Evolutionary conservation across 192 early-diverging fungal species (phyloP), one percentile per base, ranked within the genome.

Genomic region (Phlyctochytrium arcticum): DNA sequence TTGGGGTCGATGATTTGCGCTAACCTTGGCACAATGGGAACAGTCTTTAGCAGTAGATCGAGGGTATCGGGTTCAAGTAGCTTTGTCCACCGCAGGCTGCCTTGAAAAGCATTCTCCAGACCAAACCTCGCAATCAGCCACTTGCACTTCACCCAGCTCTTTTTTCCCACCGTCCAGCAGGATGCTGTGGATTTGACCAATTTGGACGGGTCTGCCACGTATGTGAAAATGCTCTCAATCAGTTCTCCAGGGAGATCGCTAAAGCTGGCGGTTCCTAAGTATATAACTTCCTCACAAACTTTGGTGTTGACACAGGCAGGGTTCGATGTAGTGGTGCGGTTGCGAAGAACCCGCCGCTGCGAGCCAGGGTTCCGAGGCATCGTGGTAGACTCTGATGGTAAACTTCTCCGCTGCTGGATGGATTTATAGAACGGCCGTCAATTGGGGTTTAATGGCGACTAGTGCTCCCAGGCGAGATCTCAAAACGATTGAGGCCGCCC

Each of bases 91-190:
- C 59, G 9, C 17, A 61, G 29, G 21, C 51, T 15, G 24, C 24
- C 39, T 31, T 61, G 24, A 15, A 61, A 21, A 23, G 59, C 59
- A 24, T 61, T 24, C 9, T 21, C 9, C 39, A 2, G 46, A 29
- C 59, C 59, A 56, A 57, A 61, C 48, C 27, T 53, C 12, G 19
- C 15, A n/a, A 61, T 12, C 53, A 61, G 27, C 59, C 59, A 61
- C 15, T 17, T 57, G 15, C 21, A n/a, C 3, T 32, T 9, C 35
- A 57, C 30, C 31, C 31, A 24, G 27, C 27, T 10, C 3, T 34
- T 24, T 19, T 12, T 34, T 17, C 31, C 27, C n/a, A 57, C n/a
- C 17, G 55, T 36, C 27, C 32, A 23, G 8, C 27, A 23, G 1
- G n/a, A n/a, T 1, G 8, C 24, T 2, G 17, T 27, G 10, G 34